phyloP scores from a whole-genome alignment of 1,284 basidiomycete genomes.

The Erythrobasidium hasegawianum region DNA sequence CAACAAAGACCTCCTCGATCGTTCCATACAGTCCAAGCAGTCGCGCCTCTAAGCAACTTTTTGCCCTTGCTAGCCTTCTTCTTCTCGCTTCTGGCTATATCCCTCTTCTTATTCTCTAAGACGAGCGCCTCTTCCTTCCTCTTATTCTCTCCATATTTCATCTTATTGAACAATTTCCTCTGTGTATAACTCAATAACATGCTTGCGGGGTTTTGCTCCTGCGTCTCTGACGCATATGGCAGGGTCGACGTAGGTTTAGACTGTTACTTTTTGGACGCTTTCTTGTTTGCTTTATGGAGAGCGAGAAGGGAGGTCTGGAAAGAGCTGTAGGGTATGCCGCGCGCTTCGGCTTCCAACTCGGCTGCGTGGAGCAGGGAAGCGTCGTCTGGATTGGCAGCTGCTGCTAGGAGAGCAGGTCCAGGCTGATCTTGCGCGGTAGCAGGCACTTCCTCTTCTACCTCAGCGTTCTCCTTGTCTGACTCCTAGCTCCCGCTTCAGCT shows the following conservation, averaged over 20 bases:
- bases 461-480: slow-evolving; percentile 40
- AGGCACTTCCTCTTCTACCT: slow-evolving; percentile 28
- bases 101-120: slow-evolving; percentile 32
- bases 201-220: slow-evolving; percentile 89
- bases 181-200: slow-evolving; percentile 99
- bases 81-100: slow-evolving; percentile 18
- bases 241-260: slow-evolving; percentile 37
- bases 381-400: slow-evolving; percentile 60
- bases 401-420: slow-evolving; percentile 55
- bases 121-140: slow-evolving; percentile 54
- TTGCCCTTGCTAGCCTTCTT: slow-evolving; percentile 18
- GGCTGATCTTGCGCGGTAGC: slow-evolving; percentile 35
- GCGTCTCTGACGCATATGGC: slow-evolving; percentile 50
- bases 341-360: slow-evolving; percentile 88
- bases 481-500: slow-evolving; percentile 38
- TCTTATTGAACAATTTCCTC: slow-evolving; percentile 90
- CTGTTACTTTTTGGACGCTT: slow-evolving; percentile 51
- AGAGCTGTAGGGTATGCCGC: slow-evolving; percentile 73
- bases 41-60: no score
- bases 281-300: slow-evolving; percentile 58
- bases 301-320: slow-evolving; percentile 70
- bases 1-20: not conserved
- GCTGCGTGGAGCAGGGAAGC: slow-evolving; percentile 73
- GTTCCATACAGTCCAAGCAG: no score
- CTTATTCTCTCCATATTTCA: slow-evolving; percentile 82